Base-by-base conservation (phyloP, 257 asterid species). In the Scutellaria barbata region DNA sequence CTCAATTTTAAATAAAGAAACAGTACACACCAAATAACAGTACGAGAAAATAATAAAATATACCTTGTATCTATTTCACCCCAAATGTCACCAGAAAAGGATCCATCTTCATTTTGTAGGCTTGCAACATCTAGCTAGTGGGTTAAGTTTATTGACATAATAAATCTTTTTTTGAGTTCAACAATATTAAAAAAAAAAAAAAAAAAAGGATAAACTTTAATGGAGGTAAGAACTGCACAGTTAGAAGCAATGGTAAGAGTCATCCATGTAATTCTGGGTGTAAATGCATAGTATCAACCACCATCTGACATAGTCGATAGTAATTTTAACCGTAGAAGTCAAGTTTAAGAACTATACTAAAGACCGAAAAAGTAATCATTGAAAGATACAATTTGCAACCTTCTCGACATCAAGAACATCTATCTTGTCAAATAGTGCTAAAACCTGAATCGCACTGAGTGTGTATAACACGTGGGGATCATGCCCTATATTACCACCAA, bases 31-130 rank as follows among this genome's bases (percentile, higher is more conserved):
- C 40, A 55, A 17, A 35, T 33, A 69, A 59, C 54, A 30, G 5
- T 51, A 70, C 18, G 56, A n/a, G 22, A 35, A 43, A 64, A 69
- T 7, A 52, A 52, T 54, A 72, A 68, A 71, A 2, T 22, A 58
- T 81, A 89, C 97, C 96, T 79, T 47, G 99, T 91, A 81, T 94
- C 97, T 22, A 88, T 70, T 85, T 94, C 99, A 78, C 96, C 99
- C 99, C 99, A 94, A 63, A 88, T 82, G 81, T 89, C 99, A 74
- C 97, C 97, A 71, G 90, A 74, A 79, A 94, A 89, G 60, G 99
- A 91, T 71, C 99, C 97, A 71, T 94, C 97, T 74, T 89, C 96
- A 66, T 87, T 86, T 78, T 94, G 99, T 79, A 91, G 84, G 87
- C 87, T 77, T 39, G 86, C 89, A 74, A 94, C 76, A 86, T 89